Evolutionary conservation across 345 rosid genomes (phyloP), one percentile per base, ranked within the genome.

Genomic region (Citrus trifoliata): DNA sequence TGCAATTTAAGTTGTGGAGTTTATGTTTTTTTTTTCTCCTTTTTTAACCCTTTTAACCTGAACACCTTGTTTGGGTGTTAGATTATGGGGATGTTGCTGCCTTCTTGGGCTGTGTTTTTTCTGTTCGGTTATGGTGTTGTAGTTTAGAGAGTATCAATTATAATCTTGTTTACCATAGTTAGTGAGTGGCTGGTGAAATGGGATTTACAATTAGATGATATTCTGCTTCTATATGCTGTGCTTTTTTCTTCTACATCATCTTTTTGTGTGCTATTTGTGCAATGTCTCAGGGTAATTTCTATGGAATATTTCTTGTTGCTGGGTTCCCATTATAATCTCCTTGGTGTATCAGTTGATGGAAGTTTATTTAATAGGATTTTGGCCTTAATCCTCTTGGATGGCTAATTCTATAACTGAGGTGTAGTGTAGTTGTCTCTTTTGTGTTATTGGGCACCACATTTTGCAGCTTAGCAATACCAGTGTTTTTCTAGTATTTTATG

Each of bases 31-130:
- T 19, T 2, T 0, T 0, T 2, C 9, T 7, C 9, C 37, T 1
- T 18, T 27, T 21, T 30, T 30, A 4, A 13, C 37, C 21, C 24
- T 46, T 42, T 75, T 37, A 37, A 55, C 85, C 87, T 58, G 77
- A 85, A 82, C 75, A 48, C 73, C 85, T 82, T 75, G 76, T 79
- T 85, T 76, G 79, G 77, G 82, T 64, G 51, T 79, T 68, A 22
- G 46, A 59, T 70, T 67, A 74, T 70, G 64, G 32, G 30, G 37
- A 68, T 75, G 64, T 70, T 24, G 7, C 58, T 19, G 58, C 58
- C 58, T 53, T 53, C 22, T 16, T 19, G 58, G 74, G 28, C 61
- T 10, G 73, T 64, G 10, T 40, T 35, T n/a, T 35, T 58, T 24
- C 48, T 67, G 33, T 59, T 68, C 0, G 70, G 62, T 37, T 55